Conservation (phyloP, 129 eudicot species). For the Artemisia argyi region DNA sequence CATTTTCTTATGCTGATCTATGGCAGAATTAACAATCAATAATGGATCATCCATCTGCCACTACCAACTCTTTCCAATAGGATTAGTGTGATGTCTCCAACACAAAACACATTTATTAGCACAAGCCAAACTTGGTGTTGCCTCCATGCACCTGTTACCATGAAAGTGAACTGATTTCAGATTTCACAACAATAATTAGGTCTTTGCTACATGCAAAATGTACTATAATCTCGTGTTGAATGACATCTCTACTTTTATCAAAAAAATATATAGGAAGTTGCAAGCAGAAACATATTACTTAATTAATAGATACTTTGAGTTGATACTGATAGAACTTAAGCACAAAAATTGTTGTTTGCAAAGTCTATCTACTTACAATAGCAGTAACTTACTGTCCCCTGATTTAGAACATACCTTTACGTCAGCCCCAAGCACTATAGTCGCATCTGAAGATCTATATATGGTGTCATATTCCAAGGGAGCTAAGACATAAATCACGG, state of each 20-base stretch:
- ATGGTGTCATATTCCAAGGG: slow-evolving; percentile 86
- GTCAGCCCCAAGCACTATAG: slow-evolving; percentile 93
- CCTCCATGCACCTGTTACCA: no score
- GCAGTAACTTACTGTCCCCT: not conserved
- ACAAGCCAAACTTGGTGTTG: not conserved
- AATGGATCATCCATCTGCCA: slow-evolving; percentile 99
- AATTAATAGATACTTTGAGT: no score
- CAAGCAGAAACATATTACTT: no score
- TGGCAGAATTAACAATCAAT: slow-evolving; percentile 77
- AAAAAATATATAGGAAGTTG: no score
- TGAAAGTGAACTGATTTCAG: no score
- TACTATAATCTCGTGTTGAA: no score
- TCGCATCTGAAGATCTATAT: slow-evolving; percentile 97
- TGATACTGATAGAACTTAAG: no score
- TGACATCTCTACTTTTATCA: no score
- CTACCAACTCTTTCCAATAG: slow-evolving; percentile 95
- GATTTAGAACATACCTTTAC: slow-evolving; percentile 68
- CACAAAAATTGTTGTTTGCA: not conserved
- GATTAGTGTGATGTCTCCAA: slow-evolving; percentile 99
- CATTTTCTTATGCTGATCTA: slow-evolving; percentile 92
- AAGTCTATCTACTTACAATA: not conserved
- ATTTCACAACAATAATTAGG: no score
- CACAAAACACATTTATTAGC: slow-evolving; percentile 99
- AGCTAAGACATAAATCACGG: slow-evolving; percentile 87
- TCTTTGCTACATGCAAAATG: no score